These are phyloP conservation scores for Excoecaria agallocha DNA, from an alignment of 345 rosid species.

Conservation along the genomic window DNA sequence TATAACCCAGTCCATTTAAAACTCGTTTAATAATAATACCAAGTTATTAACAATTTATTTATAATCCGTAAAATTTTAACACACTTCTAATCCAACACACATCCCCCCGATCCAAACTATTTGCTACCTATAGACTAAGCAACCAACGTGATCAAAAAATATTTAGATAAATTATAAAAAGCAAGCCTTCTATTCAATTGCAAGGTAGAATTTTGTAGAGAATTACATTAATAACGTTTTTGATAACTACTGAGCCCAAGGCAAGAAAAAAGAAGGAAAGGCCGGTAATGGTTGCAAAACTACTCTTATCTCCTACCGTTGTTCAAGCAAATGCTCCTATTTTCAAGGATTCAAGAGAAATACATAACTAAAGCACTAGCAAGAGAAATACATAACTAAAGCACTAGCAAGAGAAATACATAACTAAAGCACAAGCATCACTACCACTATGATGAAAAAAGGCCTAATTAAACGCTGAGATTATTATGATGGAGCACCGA, in stretches of 20 bases:
- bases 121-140: not conserved
- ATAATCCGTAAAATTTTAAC: no score
- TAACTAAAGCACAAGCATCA: not conserved
- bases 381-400: no score
- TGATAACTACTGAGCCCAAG: not conserved
- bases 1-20: no score
- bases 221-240: not conserved
- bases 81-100: no score
- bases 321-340: not conserved
- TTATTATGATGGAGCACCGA: constrained; percentile 88
- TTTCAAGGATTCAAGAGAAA: not conserved
- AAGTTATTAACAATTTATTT: no score
- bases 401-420: not conserved
- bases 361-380: not conserved
- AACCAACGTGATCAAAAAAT: not conserved
- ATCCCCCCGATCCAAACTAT: no score
- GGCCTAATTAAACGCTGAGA: no score
- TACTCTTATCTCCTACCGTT: not conserved
- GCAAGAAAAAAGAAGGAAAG: not conserved
- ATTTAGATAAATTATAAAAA: not conserved
- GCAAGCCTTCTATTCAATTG: not conserved
- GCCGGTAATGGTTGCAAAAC: not conserved
- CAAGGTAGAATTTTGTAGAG: not conserved
- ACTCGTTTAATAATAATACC: no score
- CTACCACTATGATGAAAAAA: not conserved